Evolutionary conservation across 2,329 filamentous ascomycete genomes (phyloP).

Genomic region (Exophiala sp.): DNA sequence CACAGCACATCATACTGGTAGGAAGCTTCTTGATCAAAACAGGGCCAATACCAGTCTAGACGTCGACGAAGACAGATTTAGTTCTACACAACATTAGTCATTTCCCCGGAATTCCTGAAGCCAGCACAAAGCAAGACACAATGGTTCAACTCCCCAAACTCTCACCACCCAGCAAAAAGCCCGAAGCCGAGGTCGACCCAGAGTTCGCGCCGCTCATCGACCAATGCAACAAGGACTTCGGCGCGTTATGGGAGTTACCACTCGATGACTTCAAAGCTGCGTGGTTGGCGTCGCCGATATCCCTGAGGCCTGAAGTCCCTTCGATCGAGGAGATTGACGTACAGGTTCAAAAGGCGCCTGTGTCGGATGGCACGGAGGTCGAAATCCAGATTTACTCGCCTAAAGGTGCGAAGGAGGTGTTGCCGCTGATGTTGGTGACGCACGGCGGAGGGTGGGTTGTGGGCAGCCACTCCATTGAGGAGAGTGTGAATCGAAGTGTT

Average conservation of each 20-base stretch:
- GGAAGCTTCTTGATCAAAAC: too few relatives aligned
- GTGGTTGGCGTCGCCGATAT: neutral
- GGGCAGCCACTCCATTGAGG: constrained; percentile 1
- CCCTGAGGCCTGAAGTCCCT: neutral
- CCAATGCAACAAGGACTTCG: neutral
- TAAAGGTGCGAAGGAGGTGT: neutral
- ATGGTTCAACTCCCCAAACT: too few relatives aligned
- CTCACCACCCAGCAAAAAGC: neutral
- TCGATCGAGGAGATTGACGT: neutral
- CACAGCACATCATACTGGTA: too few relatives aligned
- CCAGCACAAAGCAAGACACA: too few relatives aligned
- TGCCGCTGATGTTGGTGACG: constrained; percentile 5
- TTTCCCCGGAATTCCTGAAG: too few relatives aligned
- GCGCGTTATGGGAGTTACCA: neutral
- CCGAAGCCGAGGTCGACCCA: neutral
- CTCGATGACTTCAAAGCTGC: neutral
- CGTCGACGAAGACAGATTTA: too few relatives aligned
- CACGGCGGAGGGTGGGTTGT: constrained; percentile 10
- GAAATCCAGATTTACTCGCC: constrained; percentile 5
- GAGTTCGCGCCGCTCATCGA: neutral
- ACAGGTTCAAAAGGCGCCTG: neutral
- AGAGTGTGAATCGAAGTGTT: neutral
- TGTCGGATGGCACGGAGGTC: constrained; percentile 2
- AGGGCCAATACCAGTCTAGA: too few relatives aligned
- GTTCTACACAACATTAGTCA: too few relatives aligned